Conservation (phyloP, 371 early-diverging fungal genomes). For the Mucor piriformis region DNA sequence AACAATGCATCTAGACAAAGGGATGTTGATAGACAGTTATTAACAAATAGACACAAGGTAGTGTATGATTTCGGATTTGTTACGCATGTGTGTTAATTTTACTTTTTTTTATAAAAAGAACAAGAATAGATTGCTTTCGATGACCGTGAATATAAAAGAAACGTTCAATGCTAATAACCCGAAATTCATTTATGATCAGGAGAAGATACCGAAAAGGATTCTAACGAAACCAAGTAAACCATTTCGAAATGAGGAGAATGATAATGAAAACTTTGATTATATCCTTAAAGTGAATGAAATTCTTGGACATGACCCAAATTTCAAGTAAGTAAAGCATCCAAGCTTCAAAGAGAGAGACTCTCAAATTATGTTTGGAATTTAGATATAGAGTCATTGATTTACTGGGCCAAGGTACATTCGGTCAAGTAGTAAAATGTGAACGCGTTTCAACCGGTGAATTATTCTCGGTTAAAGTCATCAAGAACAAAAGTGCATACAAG, state of each 20-base stretch:
- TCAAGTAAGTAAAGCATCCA: constrained; percentile 59
- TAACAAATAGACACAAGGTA: constrained; percentile 17
- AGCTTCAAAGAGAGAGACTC: not conserved
- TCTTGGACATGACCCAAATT: constrained; percentile 76
- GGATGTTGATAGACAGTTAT: constrained; percentile 3
- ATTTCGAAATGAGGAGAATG: constrained; percentile 86
- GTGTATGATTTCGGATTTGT: too few species aligned
- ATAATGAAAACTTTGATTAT: constrained; percentile 94
- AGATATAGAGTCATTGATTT: constrained; percentile 88
- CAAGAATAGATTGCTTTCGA: not conserved
- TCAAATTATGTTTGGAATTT: too few species aligned
- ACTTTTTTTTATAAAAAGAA: too few species aligned
- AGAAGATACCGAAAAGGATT: constrained; percentile 83
- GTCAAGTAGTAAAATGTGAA: constrained; percentile 96
- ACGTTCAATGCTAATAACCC: constrained; percentile 77
- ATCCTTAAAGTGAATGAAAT: constrained; percentile 94
- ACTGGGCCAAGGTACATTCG: constrained; percentile 97
- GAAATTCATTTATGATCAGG: constrained; percentile 70
- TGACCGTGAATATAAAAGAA: constrained; percentile 63
- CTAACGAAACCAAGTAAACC: constrained; percentile 93
- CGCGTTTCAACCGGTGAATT: constrained; percentile 82
- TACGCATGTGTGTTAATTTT: too few species aligned
- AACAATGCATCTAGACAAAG: not conserved
- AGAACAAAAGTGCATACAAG: constrained; percentile 92
- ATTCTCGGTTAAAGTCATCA: constrained; percentile 96